Evolutionary conservation across 2,329 filamentous ascomycete species (phyloP), one percentile per base, ranked within the genome.

Genomic region (Calonectria henricotiae): DNA sequence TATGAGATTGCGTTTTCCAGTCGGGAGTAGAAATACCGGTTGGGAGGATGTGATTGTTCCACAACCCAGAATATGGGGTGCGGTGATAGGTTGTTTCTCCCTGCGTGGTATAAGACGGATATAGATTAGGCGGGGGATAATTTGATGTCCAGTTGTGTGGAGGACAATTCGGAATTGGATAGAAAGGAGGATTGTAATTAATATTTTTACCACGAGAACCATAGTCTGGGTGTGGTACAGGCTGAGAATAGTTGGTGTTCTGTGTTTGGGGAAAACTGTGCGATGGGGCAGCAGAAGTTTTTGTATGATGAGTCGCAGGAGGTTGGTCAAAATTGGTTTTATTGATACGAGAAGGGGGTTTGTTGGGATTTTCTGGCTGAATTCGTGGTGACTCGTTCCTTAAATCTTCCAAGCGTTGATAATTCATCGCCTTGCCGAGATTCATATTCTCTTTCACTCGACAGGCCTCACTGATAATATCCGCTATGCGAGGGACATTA

Each of bases 21-120:
- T 4, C 11, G 9, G 43, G 5, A 5, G 2, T 2, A 2, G 20
- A 20, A 2, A 2, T 11, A 35, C 35, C 3, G 4, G 20, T 0
- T 15, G 51, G 32, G 11, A 2, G n/a, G n/a, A n/a, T n/a, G n/a
- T n/a, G n/a, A n/a, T n/a, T 58, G 37, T 8, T 12, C 51, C 8
- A 11, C 12, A 4, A 2, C n/a, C n/a, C 13, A 4, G 5, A 25
- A n/a, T 58, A 58, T 12, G 51, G 32, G 4, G 20, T 2, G 11
- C 3, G 51, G 6, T 30, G 11, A n/a, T 55, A 37, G 51, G 30
- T 7, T 39, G n/a, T 58, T 39, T 25, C n/a, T 7, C 20, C 51
- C 17, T 39, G 51, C 32, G 25, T 58, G n/a, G 6, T 23, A 25
- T 39, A 58, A 39, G 12, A 20, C 5, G 32, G 51, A n/a, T n/a